Conservation (phyloP, 176 grass and related monocot species). For the Aechmea fasciata region DNA sequence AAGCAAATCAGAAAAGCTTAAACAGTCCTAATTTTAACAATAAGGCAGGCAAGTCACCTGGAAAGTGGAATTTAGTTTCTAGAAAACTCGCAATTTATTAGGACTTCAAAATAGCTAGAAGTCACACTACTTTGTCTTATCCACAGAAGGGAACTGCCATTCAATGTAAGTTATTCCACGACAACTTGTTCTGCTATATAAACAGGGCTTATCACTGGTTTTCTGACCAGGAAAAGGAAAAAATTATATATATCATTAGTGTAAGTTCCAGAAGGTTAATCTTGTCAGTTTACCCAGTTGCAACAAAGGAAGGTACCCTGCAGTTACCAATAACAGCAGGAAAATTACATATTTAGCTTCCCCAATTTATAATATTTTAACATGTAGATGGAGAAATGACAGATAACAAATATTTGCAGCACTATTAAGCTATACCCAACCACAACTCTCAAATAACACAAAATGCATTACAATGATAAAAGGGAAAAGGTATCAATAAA, state of each 20-base stretch:
- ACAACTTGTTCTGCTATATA: not conserved
- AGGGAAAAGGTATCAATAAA: too few relatives aligned
- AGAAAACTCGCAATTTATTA: too few relatives aligned
- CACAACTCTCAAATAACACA: too few relatives aligned
- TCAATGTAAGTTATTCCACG: too few relatives aligned
- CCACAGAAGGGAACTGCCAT: too few relatives aligned
- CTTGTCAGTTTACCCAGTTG: not conserved
- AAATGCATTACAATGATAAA: too few relatives aligned
- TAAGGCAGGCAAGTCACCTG: too few relatives aligned
- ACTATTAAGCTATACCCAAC: not conserved
- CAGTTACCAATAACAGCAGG: not conserved
- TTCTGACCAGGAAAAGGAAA: not conserved
- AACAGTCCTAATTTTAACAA: too few relatives aligned
- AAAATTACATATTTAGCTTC: not conserved
- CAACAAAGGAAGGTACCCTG: not conserved
- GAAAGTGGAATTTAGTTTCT: too few relatives aligned
- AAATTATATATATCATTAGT: not conserved
- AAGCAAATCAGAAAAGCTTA: too few relatives aligned
- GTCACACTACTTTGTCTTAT: too few relatives aligned
- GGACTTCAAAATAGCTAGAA: too few relatives aligned
- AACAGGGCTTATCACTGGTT: not conserved
- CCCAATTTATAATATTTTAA: not conserved
- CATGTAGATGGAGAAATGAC: not conserved
- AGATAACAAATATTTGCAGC: not conserved
- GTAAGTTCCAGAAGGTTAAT: not conserved